Evolutionary conservation across 495 filamentous ascomycete genomes (phyloP).

Genomic region (Penicillium arizonense): DNA sequence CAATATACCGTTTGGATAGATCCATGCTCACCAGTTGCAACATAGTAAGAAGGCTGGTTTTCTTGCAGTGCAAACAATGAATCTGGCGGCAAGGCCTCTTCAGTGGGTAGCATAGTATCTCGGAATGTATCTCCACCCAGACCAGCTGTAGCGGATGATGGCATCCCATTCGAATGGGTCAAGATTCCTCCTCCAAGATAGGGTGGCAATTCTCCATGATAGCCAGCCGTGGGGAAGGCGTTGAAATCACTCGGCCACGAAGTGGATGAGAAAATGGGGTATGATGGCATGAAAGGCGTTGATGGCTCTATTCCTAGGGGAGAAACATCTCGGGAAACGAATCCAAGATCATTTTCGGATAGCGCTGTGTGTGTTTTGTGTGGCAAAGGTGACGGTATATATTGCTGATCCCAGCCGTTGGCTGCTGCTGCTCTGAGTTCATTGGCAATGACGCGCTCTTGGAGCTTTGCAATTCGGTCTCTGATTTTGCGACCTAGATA

Average conservation of each 20-base stretch:
- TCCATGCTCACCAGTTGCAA: conserved; percentile 16
- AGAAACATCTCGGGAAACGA: neutral
- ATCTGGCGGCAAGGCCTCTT: neutral
- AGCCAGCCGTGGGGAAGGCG: neutral
- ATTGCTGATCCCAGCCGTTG: conserved; percentile 30
- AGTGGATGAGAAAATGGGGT: neutral
- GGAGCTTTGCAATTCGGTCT: conserved; percentile 43
- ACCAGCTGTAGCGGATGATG: neutral
- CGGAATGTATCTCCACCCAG: neutral
- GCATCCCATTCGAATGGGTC: neutral
- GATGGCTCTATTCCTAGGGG: neutral
- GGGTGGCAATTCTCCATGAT: neutral
- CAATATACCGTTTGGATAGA: neutral
- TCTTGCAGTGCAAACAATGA: neutral
- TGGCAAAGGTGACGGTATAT: conserved; percentile 4
- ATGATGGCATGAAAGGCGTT: conserved; percentile 7
- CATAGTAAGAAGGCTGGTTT: conserved; percentile 19
- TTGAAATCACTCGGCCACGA: conserved; percentile 6
- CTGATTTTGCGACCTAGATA: conserved; percentile 38
- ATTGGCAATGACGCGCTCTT: conserved; percentile 43
- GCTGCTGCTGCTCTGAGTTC: conserved; percentile 36
- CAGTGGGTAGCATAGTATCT: neutral
- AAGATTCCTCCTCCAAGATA: neutral
- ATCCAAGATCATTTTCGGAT: neutral
- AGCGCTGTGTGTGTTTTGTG: neutral